Conservation (phyloP, 2,329 filamentous ascomycete species). For the Stemphylium beticola region DNA sequence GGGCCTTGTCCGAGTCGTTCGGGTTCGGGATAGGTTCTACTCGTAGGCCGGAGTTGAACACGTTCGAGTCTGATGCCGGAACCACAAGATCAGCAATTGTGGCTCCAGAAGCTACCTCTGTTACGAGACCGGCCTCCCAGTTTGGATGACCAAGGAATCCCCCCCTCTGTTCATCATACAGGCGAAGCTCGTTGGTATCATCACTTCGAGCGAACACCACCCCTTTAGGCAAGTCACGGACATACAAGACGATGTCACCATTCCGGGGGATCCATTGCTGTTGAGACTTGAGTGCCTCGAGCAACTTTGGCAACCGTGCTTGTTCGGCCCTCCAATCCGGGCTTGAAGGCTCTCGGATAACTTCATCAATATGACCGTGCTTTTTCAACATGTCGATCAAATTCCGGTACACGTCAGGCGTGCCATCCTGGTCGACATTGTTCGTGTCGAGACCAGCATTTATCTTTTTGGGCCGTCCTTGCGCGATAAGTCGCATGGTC, state of each 20-base stretch:
- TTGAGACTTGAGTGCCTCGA: slow-evolving; percentile 53
- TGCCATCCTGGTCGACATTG: slow-evolving; percentile 59
- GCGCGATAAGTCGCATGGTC: background rate
- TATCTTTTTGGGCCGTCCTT: slow-evolving; percentile 28
- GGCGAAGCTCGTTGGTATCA: slow-evolving; percentile 23
- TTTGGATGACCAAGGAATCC: slow-evolving; percentile 49
- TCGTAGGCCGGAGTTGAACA: slow-evolving; percentile 62
- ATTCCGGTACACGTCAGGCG: slow-evolving; percentile 59
- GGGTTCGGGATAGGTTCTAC: slow-evolving; percentile 63
- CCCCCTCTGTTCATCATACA: slow-evolving; percentile 28
- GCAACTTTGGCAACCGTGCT: slow-evolving; percentile 48
- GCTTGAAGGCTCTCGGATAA: slow-evolving; percentile 58
- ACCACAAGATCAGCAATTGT: slow-evolving; percentile 55
- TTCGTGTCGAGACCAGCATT: slow-evolving; percentile 27
- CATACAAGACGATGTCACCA: slow-evolving; percentile 65
- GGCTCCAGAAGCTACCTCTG: slow-evolving; percentile 56
- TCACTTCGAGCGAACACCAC: slow-evolving; percentile 42
- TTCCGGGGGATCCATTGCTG: slow-evolving; percentile 60
- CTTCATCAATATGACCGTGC: slow-evolving; percentile 50
- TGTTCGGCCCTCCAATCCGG: slow-evolving; percentile 64
- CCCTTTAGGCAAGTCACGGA: slow-evolving; percentile 40
- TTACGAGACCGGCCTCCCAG: slow-evolving; percentile 65
- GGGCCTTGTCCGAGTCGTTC: slow-evolving; percentile 57
- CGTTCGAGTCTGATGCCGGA: slow-evolving; percentile 47
- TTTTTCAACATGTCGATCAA: slow-evolving; percentile 57